These are phyloP conservation scores for Cladobotryum protrusum DNA, from an alignment of 2,329 filamentous ascomycete genomes.

Conservation along the genomic window DNA sequence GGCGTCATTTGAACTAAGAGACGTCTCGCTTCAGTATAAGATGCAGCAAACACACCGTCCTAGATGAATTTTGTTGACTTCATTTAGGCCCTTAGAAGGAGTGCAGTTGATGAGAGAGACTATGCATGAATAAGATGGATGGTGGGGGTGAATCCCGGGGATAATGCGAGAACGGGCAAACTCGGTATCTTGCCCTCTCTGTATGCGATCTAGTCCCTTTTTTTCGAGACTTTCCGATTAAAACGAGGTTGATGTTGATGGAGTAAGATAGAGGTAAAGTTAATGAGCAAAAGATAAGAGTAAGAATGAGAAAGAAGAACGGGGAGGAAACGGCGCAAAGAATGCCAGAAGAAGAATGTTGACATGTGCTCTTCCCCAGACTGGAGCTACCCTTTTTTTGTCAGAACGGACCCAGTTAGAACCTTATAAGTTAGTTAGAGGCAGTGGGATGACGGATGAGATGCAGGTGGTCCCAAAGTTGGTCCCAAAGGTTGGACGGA, in stretches of 20 bases:
- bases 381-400: constrained; percentile 10
- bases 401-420: constrained; percentile 9
- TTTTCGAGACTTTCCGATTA: not conserved
- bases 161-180: not conserved
- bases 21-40: constrained; percentile 2
- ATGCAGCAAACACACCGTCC: not conserved
- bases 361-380: constrained; percentile 15
- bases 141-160: constrained; percentile 1
- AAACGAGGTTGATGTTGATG: no score
- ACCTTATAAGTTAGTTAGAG: not conserved
- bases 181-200: no score
- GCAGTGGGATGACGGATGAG: not conserved
- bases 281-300: constrained; percentile 2
- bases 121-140: not conserved
- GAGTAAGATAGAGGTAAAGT: not conserved
- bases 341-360: constrained; percentile 4
- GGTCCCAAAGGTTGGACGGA: no score
- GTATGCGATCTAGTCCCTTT: not conserved
- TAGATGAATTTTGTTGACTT: constrained; percentile 4
- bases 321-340: constrained; percentile 7
- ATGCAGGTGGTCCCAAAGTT: constrained; percentile 3
- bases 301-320: constrained; percentile 10
- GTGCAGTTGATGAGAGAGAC: constrained; percentile 7
- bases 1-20: constrained; percentile 43
- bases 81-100: not conserved